A percentile compares a stretch with the other conserved stretches of the same genome.
Evolutionary conservation across 148 eudicot species (phyloP).

Genomic region (Rhododendron henanense): DNA sequence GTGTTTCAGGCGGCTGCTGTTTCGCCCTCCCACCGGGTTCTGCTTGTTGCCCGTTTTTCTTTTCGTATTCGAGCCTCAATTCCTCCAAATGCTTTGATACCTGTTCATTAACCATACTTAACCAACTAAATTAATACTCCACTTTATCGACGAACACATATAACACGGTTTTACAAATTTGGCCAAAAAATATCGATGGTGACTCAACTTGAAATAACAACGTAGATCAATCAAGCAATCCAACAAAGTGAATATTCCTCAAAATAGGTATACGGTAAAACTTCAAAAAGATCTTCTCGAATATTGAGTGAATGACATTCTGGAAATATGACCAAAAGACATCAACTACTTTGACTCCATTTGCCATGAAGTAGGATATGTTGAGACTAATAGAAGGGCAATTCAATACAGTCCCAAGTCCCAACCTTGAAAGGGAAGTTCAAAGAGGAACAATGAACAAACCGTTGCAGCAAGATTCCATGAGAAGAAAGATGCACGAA

Average conservation of each 20-base stretch:
- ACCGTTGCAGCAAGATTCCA: background rate
- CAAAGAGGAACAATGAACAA: background rate
- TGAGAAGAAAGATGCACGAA: background rate
- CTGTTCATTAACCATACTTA: constrained; percentile 25
- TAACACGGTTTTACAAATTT: background rate
- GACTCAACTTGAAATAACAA: background rate
- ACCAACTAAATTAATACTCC: background rate
- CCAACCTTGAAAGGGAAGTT: background rate
- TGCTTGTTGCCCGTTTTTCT: constrained; percentile 44
- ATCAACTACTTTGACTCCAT: background rate
- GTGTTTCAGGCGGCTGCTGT: constrained; percentile 17
- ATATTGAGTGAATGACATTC: background rate
- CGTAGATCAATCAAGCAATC: background rate
- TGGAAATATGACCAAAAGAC: background rate
- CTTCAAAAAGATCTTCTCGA: background rate
- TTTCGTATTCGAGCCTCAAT: constrained; percentile 64
- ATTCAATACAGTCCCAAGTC: background rate
- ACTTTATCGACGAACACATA: background rate
- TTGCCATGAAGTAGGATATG: background rate
- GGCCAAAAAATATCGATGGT: background rate
- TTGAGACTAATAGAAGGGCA: background rate
- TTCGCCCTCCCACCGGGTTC: constrained; percentile 54
- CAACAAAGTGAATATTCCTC: background rate
- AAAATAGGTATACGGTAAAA: background rate
- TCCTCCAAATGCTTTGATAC: constrained; percentile 76